Evolutionary conservation across 2,329 filamentous ascomycete genomes (phyloP).

Genomic region (Colletotrichum theobromicola): DNA sequence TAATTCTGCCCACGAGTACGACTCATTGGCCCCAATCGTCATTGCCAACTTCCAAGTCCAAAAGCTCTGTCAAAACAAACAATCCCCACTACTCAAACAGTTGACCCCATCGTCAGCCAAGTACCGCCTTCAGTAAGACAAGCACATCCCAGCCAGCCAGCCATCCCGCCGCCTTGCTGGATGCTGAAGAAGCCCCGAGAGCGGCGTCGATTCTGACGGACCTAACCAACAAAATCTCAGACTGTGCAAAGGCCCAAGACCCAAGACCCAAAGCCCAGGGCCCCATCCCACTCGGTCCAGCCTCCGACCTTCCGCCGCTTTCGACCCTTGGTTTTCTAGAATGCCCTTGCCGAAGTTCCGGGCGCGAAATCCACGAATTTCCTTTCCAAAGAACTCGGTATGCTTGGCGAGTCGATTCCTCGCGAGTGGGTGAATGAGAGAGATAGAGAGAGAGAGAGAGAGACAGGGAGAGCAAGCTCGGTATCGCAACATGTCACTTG

Average conservation of each 20-base stretch:
- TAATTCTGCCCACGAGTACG: not conserved
- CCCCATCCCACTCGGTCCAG: not conserved
- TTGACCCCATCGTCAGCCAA: not conserved
- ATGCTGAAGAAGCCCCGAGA: slow-evolving; percentile 3
- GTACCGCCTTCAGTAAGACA: not conserved
- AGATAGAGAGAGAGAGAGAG: too few relatives aligned
- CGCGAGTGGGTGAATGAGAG: too few relatives aligned
- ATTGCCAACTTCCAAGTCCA: not conserved
- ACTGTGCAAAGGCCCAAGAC: not conserved
- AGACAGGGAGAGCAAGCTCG: not conserved
- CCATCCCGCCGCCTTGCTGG: not conserved
- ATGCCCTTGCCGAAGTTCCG: not conserved
- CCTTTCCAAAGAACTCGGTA: not conserved
- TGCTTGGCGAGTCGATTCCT: not conserved
- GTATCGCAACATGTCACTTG: not conserved
- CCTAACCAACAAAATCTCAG: not conserved
- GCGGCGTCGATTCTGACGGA: not conserved
- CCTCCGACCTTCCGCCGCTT: not conserved
- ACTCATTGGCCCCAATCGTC: slow-evolving; percentile 1
- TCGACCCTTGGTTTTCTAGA: not conserved
- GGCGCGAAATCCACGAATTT: not conserved
- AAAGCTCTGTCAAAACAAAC: slow-evolving; percentile 5
- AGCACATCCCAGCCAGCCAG: slow-evolving; percentile 1
- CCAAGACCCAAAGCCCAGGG: not conserved
- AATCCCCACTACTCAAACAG: not conserved